Conservation (phyloP, 768 basidiomycete species). For the Gymnopilus dilepis region DNA sequence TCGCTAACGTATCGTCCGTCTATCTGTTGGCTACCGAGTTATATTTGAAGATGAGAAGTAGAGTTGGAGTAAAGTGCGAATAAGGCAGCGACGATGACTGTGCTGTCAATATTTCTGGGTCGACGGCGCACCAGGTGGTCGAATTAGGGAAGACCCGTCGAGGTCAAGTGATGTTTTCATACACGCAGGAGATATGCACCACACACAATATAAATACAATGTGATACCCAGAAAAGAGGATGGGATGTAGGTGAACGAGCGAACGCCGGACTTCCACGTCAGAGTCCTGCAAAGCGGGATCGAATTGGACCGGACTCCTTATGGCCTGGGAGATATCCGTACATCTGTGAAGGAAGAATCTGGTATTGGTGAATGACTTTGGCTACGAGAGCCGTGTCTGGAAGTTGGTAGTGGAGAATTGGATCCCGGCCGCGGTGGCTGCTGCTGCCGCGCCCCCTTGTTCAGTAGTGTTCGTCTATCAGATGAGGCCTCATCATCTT, state of each 20-base stretch:
- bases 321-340: constrained; percentile 38
- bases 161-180: not conserved
- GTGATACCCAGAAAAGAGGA: not conserved
- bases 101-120: not conserved
- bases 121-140: not conserved
- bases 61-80: too few relatives aligned
- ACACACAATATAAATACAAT: constrained; percentile 4
- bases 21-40: not conserved
- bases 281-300: not conserved
- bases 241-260: not conserved
- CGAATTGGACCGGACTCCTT: not conserved
- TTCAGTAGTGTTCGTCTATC: constrained; percentile 51
- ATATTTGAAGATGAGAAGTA: not conserved
- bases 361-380: constrained; percentile 56
- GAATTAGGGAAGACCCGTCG: not conserved
- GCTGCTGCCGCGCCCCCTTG: constrained; percentile 28
- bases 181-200: constrained; percentile 1
- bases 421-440: constrained; percentile 20
- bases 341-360: constrained; percentile 44
- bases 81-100: not conserved
- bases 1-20: constrained; percentile 1
- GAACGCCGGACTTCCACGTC: constrained; percentile 2
- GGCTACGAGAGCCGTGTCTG: constrained; percentile 50
- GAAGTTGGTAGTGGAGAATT: constrained; percentile 26
- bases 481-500: constrained; percentile 53